Evolutionary conservation across 163 green algal genomes (phyloP).

Genomic region (Chloromonas sp.): DNA sequence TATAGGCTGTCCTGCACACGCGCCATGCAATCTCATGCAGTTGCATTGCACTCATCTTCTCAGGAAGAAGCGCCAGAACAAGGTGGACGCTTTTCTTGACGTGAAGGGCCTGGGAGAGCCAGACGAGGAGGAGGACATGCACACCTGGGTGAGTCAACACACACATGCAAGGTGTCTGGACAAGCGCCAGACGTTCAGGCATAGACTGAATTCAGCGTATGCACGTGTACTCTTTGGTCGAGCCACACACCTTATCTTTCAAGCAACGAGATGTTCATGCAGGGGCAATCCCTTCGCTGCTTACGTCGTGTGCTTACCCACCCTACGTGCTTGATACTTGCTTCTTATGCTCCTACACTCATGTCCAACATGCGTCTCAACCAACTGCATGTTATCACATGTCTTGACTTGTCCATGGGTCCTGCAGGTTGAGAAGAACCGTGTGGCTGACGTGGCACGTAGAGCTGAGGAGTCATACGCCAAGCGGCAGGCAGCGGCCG

Average conservation of each 20-base stretch:
- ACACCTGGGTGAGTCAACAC: conserved; percentile 50
- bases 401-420: not conserved
- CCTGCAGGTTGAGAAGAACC: conserved; percentile 12
- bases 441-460: conserved; percentile 11
- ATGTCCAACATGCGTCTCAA: too few relatives aligned
- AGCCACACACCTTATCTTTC: too few relatives aligned
- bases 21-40: too few relatives aligned
- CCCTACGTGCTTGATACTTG: too few relatives aligned
- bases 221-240: too few relatives aligned
- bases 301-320: too few relatives aligned
- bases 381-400: not conserved
- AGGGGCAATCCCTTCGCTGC: too few relatives aligned
- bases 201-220: too few relatives aligned
- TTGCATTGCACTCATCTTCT: not conserved
- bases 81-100: conserved; percentile 11
- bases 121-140: conserved; percentile 55
- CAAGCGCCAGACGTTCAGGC: too few relatives aligned
- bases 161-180: too few relatives aligned
- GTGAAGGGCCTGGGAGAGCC: conserved; percentile 49
- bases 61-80: conserved; percentile 12
- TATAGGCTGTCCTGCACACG: not conserved
- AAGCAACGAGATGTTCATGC: too few relatives aligned
- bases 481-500: conserved; percentile 2
- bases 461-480: conserved; percentile 2
- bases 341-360: too few relatives aligned